Evolutionary conservation across 2,329 filamentous ascomycete species (phyloP), one percentile per base, ranked within the genome.

Genomic region (Pseudogymnoascus sp.): DNA sequence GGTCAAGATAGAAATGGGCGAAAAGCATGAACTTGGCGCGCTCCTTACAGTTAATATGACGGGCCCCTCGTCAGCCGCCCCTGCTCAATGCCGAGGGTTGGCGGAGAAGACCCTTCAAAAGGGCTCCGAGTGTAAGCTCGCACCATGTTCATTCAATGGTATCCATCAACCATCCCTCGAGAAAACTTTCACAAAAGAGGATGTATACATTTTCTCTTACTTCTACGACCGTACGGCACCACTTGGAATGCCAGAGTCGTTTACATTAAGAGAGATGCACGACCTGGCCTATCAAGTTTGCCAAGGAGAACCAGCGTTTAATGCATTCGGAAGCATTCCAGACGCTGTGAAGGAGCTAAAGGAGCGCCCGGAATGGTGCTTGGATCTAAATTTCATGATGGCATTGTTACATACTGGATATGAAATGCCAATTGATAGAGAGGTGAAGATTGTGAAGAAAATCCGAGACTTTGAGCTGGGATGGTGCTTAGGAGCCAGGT

Each of bases 381-480:
- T 99, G 68, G 94, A 99, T 74, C 77, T 99, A 67, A 99, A 90
- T 77, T 99, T 97, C 71, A 96, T 96, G 90, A 77, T 95, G 68
- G 89, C 89, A 23, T 79, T 99, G 61, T 77, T 97, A 59, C 92
- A 97, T 74, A 95, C 90, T 5, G 94, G 94, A 2, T 99, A 99
- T 70, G 94, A 97, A 67, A 96, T 99, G 90, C 92, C 92, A 3
- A 86, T 97, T 68, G 90, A 96, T 66, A 83, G 95, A 37, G 94
- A 99, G 74, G 91, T 99, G 65, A 92, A 89, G 80, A 95, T 96
- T 71, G 94, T 92, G 62, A 99, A 99, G 88, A 96, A 96, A 81
- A 95, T 99, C 71, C 92, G 95, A 77, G 86, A 85, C 60, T 96
- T 96, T 73, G 95, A 99, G 77, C 76, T 99, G 68, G 94, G 94